phyloP scores from a whole-genome alignment of 1,284 basidiomycete genomes.

The Irpex sp. region DNA sequence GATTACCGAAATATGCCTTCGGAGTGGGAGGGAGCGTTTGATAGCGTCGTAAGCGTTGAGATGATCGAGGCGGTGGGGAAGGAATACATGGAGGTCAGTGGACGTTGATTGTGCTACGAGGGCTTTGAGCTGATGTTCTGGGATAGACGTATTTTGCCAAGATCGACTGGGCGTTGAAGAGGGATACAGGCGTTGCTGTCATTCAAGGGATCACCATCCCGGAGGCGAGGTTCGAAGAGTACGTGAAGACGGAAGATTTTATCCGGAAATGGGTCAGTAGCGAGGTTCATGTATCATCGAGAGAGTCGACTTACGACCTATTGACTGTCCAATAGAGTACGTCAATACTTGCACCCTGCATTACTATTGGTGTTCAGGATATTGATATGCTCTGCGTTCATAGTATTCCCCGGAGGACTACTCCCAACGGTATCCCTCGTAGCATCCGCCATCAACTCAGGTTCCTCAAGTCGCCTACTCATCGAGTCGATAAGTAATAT shows the following conservation, averaged over 20 bases:
- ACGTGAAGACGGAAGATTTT: conserved; percentile 67
- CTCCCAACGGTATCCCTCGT: conserved; percentile 69
- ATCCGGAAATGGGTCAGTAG: conserved; percentile 72
- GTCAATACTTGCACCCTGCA: not conserved
- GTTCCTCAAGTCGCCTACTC: conserved; percentile 56
- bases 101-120: not conserved
- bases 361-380: not conserved
- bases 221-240: conserved; percentile 60
- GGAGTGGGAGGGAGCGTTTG: conserved; percentile 64
- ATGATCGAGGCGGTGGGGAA: conserved; percentile 81
- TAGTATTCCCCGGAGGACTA: conserved; percentile 79
- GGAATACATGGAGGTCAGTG: conserved; percentile 51
- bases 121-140: not conserved
- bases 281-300: no score
- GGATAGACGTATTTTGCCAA: conserved; percentile 53
- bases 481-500: conserved; percentile 79
- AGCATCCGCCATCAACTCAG: conserved; percentile 50
- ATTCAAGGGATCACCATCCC: conserved; percentile 82
- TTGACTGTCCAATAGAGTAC: not conserved
- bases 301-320: no score
- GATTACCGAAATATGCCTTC: conserved; percentile 69
- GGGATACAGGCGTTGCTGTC: conserved; percentile 59
- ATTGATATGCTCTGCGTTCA: not conserved
- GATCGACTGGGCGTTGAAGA: conserved; percentile 71
- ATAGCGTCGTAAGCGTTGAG: conserved; percentile 73